phyloP scores from a whole-genome alignment of 768 basidiomycete genomes.

The Candolleomyces efflorescens region DNA sequence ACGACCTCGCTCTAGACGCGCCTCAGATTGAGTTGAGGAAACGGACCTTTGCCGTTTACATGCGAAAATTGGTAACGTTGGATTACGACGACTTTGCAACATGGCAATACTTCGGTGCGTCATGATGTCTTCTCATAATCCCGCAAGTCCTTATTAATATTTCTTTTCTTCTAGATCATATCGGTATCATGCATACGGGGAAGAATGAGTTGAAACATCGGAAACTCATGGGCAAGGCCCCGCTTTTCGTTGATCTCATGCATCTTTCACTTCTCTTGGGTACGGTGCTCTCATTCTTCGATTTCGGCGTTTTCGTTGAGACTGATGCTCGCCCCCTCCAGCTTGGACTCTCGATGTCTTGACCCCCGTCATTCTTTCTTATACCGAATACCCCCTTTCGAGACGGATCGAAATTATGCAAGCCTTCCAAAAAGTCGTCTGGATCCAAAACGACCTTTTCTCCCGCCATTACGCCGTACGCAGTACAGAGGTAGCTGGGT shows the following conservation, averaged over 20 bases:
- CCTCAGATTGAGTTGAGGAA: constrained; percentile 10
- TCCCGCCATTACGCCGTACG: constrained; percentile 10
- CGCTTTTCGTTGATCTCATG: constrained; percentile 6
- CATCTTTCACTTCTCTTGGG: constrained; percentile 3
- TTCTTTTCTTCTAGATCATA: neutral
- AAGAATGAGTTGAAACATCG: constrained; percentile 7
- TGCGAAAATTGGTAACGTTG: constrained; percentile 7
- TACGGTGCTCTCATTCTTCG: neutral
- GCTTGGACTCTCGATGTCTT: constrained; percentile 7
- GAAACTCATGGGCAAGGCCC: constrained; percentile 8
- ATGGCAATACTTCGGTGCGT: constrained; percentile 10
- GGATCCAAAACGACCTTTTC: constrained; percentile 11
- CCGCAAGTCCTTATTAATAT: no score
- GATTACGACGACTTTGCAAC: constrained; percentile 10
- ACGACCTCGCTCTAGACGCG: constrained; percentile 6
- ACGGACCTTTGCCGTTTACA: constrained; percentile 5
- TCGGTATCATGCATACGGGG: constrained; percentile 5
- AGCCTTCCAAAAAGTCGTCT: constrained; percentile 10
- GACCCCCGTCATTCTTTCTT: constrained; percentile 6
- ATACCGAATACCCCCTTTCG: constrained; percentile 4
- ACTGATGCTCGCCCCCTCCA: neutral
- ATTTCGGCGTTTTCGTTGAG: neutral
- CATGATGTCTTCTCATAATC: no score
- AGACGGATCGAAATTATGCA: constrained; percentile 7
- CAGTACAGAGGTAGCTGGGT: constrained; percentile 7